Evolutionary conservation across 2,329 filamentous ascomycete genomes (phyloP).

Genomic region (Didymella pinodella): DNA sequence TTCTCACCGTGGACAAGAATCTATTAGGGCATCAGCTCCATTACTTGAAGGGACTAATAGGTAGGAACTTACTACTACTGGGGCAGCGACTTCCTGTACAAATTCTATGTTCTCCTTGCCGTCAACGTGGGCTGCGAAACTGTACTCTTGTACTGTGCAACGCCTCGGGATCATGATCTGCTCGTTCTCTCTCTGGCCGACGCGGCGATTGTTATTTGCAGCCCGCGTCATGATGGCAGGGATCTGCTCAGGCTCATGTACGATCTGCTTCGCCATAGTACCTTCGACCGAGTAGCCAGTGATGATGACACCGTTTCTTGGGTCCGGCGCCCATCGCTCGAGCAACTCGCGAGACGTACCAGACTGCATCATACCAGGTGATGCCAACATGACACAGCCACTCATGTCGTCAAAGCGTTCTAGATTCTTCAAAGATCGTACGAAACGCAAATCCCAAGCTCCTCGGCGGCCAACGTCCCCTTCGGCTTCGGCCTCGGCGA

Average conservation of each 20-base stretch:
- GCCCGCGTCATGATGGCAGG: constrained; percentile 82
- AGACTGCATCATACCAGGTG: constrained; percentile 97
- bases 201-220: constrained; percentile 63
- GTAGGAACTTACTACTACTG: constrained; percentile 78
- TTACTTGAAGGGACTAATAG: not conserved
- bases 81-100: constrained; percentile 90
- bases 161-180: constrained; percentile 90
- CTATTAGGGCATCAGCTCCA: constrained; percentile 54
- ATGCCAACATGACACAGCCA: constrained; percentile 95
- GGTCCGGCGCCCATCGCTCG: constrained; percentile 94
- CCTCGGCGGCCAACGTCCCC: constrained; percentile 78
- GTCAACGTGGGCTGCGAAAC: constrained; percentile 96
- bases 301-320: constrained; percentile 97
- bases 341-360: constrained; percentile 91
- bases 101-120: constrained; percentile 96
- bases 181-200: constrained; percentile 73
- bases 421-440: constrained; percentile 88
- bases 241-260: constrained; percentile 94
- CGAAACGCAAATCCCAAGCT: constrained; percentile 96
- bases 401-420: constrained; percentile 97
- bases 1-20: constrained; percentile 97
- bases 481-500: constrained; percentile 86
- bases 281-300: constrained; percentile 98
- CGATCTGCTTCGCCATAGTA: constrained; percentile 95
- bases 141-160: constrained; percentile 93